Base-by-base conservation (phyloP, 495 filamentous ascomycete species). In the Podospora pseudocomata region DNA sequence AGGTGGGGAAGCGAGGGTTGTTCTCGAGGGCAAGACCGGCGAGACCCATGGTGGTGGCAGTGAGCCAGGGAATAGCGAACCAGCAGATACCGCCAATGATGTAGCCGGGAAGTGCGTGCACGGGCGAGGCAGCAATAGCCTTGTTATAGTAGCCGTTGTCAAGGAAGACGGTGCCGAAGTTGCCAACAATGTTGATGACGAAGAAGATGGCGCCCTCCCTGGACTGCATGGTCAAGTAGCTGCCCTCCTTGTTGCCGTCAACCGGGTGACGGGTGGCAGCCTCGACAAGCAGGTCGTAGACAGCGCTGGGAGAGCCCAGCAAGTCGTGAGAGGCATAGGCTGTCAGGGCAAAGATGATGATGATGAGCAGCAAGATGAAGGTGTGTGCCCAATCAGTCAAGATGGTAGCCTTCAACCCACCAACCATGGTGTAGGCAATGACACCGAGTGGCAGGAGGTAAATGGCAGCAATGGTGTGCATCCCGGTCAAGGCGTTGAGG, bases 21-120 rank as follows among this genome's bases (percentile, higher is more conserved):
- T 82, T 84, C 73, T 98, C 92, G 6, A 97, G 83, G 3, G 93
- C 91, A 26, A 97, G 86, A 9, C 89, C 92, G 15, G 92, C 88
- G n/a, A 97, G 86, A 34, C 94, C 94, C 92, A 97, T 93, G 18
- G 94, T 97, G 11, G 91, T 97, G 3, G 94, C 93, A 39, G 86
- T 89, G 23, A 97, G 85, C 93, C 93, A 98, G 20, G 94, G 94
- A 66, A 98, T 96, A 7, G 94, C 94, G 67, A 98, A 97, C 94
- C 94, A 98, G 72, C 85, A 89, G 2, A 97, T 85, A 55, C 94
- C 94, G 27, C 94, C 94, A 60, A 96, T 83, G 57, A 97, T 90
- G 71, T 98, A 98, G 34, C 94, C 94, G 5, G 94, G 94, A 61
- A 98, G 90, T 6, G 93, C 93, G 68, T 94, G 90, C 2, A 94